Evolutionary conservation across 352 stramenopile species (phyloP).

Genomic region (Globisporangium radiosum): DNA sequence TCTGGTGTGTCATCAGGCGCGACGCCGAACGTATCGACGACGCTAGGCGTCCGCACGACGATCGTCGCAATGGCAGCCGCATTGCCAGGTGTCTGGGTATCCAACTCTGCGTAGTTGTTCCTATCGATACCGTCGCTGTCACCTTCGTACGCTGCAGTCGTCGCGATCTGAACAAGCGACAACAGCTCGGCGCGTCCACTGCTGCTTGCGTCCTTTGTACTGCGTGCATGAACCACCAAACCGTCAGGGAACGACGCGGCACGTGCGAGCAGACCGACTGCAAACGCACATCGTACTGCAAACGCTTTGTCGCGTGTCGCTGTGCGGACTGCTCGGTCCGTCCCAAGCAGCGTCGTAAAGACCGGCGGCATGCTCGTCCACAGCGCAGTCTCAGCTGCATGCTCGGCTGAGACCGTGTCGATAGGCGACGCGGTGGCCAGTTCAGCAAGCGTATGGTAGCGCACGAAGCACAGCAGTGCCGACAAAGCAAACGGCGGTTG

Average conservation of each 20-base stretch:
- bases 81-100: too few relatives aligned
- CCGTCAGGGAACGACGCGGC: conserved; percentile 38
- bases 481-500: conserved; percentile 41
- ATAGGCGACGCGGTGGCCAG: neutral
- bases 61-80: too few relatives aligned
- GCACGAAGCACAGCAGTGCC: conserved; percentile 26
- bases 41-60: too few relatives aligned
- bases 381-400: conserved; percentile 21
- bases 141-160: too few relatives aligned
- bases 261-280: conserved; percentile 35
- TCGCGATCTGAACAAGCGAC: conserved; percentile 2
- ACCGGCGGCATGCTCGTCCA: conserved; percentile 36
- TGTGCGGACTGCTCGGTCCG: conserved; percentile 2
- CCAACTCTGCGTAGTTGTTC: too few relatives aligned
- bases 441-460: conserved; percentile 22
- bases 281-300: conserved; percentile 29
- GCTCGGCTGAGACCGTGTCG: conserved; percentile 1
- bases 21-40: too few relatives aligned
- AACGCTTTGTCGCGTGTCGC: conserved; percentile 4
- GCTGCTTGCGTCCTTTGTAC: conserved; percentile 4
- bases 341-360: conserved; percentile 24
- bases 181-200: conserved; percentile 3
- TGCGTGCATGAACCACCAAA: neutral
- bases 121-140: too few relatives aligned
- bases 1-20: too few relatives aligned